These are phyloP conservation scores for Pistacia vera DNA, from an alignment of 345 rosid genomes.

Conservation along the genomic window DNA sequence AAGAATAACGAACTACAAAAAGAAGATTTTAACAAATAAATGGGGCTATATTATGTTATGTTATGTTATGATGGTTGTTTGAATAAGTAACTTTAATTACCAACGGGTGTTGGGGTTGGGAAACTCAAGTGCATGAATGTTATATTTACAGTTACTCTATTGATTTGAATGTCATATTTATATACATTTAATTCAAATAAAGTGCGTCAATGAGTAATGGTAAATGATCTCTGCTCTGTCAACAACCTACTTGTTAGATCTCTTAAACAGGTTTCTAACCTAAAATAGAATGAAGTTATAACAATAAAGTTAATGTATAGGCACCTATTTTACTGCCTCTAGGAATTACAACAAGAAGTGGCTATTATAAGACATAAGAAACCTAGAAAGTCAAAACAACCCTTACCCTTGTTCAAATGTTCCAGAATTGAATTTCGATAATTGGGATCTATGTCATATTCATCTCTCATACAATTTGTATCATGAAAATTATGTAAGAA, in stretches of 20 bases:
- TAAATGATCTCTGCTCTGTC: conserved; percentile 68
- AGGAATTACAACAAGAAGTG: conserved; percentile 1
- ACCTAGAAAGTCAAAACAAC: conserved; percentile 20
- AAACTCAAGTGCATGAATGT: too few relatives aligned
- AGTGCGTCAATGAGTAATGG: conserved; percentile 79
- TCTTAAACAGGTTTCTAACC: conserved; percentile 85
- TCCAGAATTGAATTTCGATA: conserved; percentile 92
- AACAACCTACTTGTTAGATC: conserved; percentile 56
- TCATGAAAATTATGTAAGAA: conserved; percentile 29
- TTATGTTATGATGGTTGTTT: too few relatives aligned
- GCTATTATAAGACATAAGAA: conserved; percentile 1
- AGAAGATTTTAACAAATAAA: too few relatives aligned
- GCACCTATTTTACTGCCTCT: background rate
- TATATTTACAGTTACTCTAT: too few relatives aligned
- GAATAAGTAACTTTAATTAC: too few relatives aligned
- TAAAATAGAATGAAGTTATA: conserved; percentile 31
- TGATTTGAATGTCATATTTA: too few relatives aligned
- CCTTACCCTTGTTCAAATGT: conserved; percentile 88
- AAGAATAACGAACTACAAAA: too few relatives aligned
- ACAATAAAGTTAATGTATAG: background rate
- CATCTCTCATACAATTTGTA: conserved; percentile 85
- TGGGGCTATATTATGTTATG: background rate
- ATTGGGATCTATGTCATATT: conserved; percentile 79
- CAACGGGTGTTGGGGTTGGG: too few relatives aligned
- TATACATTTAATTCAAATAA: too few relatives aligned